phyloP scores from a whole-genome alignment of 2,329 filamentous ascomycete genomes.

The Neophaeococcomyces aloes region DNA sequence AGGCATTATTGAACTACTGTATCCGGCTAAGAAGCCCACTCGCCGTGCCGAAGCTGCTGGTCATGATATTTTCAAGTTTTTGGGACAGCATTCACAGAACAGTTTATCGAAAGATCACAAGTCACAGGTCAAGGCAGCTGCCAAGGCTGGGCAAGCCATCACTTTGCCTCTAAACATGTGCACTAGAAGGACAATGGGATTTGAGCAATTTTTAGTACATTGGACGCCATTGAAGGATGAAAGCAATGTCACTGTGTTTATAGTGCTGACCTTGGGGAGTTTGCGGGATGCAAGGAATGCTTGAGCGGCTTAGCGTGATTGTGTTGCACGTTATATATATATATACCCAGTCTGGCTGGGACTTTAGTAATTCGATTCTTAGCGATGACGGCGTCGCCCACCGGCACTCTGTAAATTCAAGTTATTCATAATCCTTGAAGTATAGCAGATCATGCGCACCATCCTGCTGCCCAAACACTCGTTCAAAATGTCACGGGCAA shows the following conservation, averaged over 20 bases:
- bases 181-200: slow-evolving; percentile 21
- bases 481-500: too few species aligned
- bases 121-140: slow-evolving; percentile 31
- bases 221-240: slow-evolving; percentile 38
- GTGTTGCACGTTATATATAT: too few species aligned
- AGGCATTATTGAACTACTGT: slow-evolving; percentile 39
- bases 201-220: slow-evolving; percentile 31
- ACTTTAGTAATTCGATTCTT: too few species aligned
- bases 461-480: too few species aligned
- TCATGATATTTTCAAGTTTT: slow-evolving; percentile 46
- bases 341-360: too few species aligned
- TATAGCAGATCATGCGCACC: too few species aligned
- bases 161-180: slow-evolving; percentile 24
- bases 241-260: slow-evolving; percentile 23
- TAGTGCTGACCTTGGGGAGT: slow-evolving; percentile 26
- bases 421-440: too few species aligned
- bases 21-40: slow-evolving; percentile 13
- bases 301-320: too few species aligned
- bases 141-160: slow-evolving; percentile 25
- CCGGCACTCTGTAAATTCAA: too few species aligned
- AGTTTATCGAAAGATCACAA: slow-evolving; percentile 37
- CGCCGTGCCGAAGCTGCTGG: slow-evolving; percentile 27
- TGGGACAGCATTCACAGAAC: slow-evolving; percentile 38
- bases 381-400: too few species aligned
- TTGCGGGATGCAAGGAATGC: slow-evolving; percentile 2